Conservation (phyloP, 129 eudicot species). For the Artemisia annua region DNA sequence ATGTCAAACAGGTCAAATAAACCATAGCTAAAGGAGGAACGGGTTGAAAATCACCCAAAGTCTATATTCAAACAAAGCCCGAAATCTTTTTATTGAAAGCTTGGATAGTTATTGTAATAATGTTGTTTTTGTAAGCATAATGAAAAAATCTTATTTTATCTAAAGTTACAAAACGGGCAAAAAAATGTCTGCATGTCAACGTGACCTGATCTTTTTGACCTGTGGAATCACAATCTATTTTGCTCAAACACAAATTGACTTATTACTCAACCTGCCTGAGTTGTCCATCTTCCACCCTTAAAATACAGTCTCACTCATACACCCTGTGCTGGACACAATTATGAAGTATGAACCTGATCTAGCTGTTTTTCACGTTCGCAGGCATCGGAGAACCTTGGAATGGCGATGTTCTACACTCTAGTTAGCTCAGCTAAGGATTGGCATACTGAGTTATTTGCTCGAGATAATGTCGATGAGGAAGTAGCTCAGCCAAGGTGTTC, state of each 20-base stretch:
- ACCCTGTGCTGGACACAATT: not conserved
- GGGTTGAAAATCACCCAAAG: not conserved
- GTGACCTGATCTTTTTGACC: not conserved
- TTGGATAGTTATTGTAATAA: too few species aligned
- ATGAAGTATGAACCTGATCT: slow-evolving; percentile 4
- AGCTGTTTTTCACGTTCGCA: slow-evolving; percentile 27
- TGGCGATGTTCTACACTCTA: slow-evolving; percentile 95
- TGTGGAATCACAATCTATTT: too few species aligned
- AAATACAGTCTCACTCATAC: not conserved
- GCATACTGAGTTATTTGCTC: slow-evolving; percentile 82
- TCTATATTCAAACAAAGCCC: not conserved
- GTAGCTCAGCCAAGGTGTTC: not conserved
- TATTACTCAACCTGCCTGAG: not conserved
- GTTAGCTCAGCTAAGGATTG: slow-evolving; percentile 93
- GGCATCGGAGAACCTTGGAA: slow-evolving; percentile 94
- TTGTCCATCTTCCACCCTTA: not conserved
- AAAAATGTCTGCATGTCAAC: too few species aligned
- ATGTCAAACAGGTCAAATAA: not conserved
- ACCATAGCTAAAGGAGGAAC: not conserved
- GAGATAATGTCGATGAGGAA: slow-evolving; percentile 56
- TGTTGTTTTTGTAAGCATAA: too few species aligned
- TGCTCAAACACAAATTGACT: not conserved
- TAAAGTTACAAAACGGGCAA: too few species aligned
- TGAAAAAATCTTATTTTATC: too few species aligned
- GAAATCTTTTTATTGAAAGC: too few species aligned